Base-by-base conservation (phyloP, 2,329 filamentous ascomycete genomes). In the Botrytis galanthina region DNA sequence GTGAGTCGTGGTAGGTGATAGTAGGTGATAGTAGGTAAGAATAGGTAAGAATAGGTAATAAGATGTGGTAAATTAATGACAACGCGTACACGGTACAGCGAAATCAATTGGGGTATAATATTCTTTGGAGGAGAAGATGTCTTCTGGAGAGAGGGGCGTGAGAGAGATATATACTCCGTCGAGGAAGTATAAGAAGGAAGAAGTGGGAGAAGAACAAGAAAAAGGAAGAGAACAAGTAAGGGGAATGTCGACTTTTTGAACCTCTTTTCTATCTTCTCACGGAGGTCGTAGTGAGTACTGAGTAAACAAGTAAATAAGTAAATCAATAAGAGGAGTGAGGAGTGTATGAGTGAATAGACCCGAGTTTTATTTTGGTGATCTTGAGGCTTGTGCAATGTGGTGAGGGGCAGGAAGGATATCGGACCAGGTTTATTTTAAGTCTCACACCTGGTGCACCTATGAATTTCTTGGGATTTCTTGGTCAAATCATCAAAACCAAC, bases 311-410 rank as follows among this genome's bases (percentile, higher is more conserved):
- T 44, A 18, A 44, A 3, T 7, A 44, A 44, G 42, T 44, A 16
- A 44, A 16, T 44, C 4, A 42, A 4, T 5, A 3, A 42, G 37
- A 39, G 37, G 37, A 39, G 14, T 20, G 26, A 54, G 48, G 48
- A 18, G 35, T 68, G 64, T 54, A 54, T 39, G 48, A 18, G 35
- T 68, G 64, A 68, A 54, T 39, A 68, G 64, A 68, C 64, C 66
- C 66, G 66, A 68, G 66, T 68, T 57, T 69, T 57, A 29, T 12
- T 29, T 57, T 32, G 51, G 48, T 57, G 37, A 57, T 35, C 35
- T 29, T 54, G 66, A 32, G n/a, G 46, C 46, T 64, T 46, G 61
- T 68, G 66, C 35, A 42, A 68, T n/a, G 26, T 42, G 39, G n/a
- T 46, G 66, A 68, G 66, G 66, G 66, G 66, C 48, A 67, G 63